Evolutionary conservation across 495 filamentous ascomycete genomes (phyloP).

Genomic region (Annulohypoxylon stygium): DNA sequence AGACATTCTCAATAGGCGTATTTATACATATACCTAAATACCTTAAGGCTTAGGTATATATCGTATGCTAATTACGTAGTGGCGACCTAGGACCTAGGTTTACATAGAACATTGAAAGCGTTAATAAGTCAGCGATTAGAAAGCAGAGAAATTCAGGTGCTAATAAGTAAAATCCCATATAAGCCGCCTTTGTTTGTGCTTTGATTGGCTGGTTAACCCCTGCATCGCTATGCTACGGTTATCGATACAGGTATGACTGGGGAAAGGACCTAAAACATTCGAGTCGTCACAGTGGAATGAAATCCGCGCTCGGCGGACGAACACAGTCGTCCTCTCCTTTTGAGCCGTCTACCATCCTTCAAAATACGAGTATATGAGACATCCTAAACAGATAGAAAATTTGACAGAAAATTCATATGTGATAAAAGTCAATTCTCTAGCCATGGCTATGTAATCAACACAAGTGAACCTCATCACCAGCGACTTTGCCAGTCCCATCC

Average conservation of each 20-base stretch:
- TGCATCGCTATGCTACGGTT: background rate
- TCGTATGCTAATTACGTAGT: conserved; percentile 18
- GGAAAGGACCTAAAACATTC: background rate
- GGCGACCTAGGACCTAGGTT: background rate
- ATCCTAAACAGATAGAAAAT: background rate
- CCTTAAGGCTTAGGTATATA: background rate
- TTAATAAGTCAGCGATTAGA: conserved; percentile 49
- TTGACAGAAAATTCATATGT: background rate
- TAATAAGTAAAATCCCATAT: background rate
- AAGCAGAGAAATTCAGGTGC: conserved; percentile 27
- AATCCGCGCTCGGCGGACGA: background rate
- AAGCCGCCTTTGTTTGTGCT: conserved; percentile 3
- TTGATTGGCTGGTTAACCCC: conserved; percentile 21
- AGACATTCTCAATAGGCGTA: background rate
- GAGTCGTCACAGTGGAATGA: background rate
- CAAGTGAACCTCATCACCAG: conserved; percentile 23
- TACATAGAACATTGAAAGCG: background rate
- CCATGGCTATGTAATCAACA: conserved; percentile 32
- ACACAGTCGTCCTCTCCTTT: background rate
- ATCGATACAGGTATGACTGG: conserved; percentile 12
- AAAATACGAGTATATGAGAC: no score
- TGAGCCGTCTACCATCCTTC: background rate
- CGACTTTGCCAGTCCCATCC: conserved; percentile 33
- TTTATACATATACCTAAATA: conserved; percentile 26
- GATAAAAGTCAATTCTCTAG: conserved; percentile 36